Evolutionary conservation across 2,329 filamentous ascomycete species (phyloP), one percentile per base, ranked within the genome.

Genomic region (Pseudofabraea citricarpa): DNA sequence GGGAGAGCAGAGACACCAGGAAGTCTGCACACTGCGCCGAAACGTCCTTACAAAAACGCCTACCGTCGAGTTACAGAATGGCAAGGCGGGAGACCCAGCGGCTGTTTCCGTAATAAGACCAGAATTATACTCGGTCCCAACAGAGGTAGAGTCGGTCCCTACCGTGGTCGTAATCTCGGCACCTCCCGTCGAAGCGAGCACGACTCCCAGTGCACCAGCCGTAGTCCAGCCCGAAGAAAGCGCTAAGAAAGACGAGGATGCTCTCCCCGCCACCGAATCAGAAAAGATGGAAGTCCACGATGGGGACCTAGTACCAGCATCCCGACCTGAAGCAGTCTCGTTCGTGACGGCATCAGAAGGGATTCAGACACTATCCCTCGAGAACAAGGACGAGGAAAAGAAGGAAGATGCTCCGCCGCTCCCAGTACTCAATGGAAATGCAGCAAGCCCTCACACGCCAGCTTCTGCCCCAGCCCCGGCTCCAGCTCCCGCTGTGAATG

Each of bases 401-500:
- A 47, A 49, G 22, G 27, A 15, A 10, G 16, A 31, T 4, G 27
- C 13, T 31, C 27, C 27, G 6, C 27, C 27, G 6, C 27, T 12
- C 9, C 27, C 5, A 12, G 10, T 31, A 6, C 9, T 3, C 13
- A 31, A 31, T 12, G 9, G 3, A 9, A 15, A 12, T 4, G 13
- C 10, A 27, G 13, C 27, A 31, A 31, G 27, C 27, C 2, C 6
- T 12, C 6, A 31, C 27, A 12, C 5, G 13, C 16, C 27, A 2
- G 27, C 5, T 31, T 15, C 13, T 31, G 13, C 9, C 13, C 10
- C 6, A 15, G 2, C 5, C 27, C 27, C 16, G 2, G 2, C 27
- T 31, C 81, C 64, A n/a, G 77, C 69, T 37, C 77, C 73, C 19
- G 74, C 72, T 6, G 81, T 77, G 43, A 89, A 78, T 2, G 78